These are phyloP conservation scores for Phytophthora sp. DNA, from an alignment of 352 stramenopile genomes.

Conservation along the genomic window DNA sequence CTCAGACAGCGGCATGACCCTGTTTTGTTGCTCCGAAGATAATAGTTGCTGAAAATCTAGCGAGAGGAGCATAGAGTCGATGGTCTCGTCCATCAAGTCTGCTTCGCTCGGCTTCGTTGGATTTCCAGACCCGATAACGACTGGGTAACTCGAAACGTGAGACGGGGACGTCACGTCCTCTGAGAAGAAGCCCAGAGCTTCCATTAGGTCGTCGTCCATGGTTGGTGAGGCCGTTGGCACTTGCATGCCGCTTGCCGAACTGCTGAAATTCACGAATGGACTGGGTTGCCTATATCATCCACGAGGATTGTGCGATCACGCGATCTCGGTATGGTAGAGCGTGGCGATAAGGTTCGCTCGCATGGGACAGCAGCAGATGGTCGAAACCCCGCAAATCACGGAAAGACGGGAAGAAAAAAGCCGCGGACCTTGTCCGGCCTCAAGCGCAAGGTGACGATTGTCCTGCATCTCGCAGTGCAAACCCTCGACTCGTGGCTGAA, in stretches of 20 bases:
- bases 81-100: slow-evolving; percentile 1
- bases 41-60: slow-evolving; percentile 29
- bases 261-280: slow-evolving; percentile 27
- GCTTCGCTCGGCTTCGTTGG: not conserved
- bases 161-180: slow-evolving; percentile 9
- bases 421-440: not conserved
- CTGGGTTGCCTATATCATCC: slow-evolving; percentile 12
- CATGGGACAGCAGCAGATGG: slow-evolving; percentile 16
- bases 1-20: not conserved
- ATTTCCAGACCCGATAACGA: not conserved
- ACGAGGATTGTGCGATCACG: slow-evolving; percentile 9
- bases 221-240: not conserved
- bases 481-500: no score
- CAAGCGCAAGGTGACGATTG: not conserved
- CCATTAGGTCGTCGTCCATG: slow-evolving; percentile 32
- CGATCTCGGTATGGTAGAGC: slow-evolving; percentile 17
- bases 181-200: slow-evolving; percentile 34
- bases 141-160: slow-evolving; percentile 10
- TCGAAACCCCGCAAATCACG: slow-evolving; percentile 10
- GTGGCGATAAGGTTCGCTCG: slow-evolving; percentile 11
- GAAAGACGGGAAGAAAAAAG: not conserved
- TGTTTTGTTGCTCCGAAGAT: slow-evolving; percentile 7
- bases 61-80: slow-evolving; percentile 31
- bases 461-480: no score
- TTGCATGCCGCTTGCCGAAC: slow-evolving; percentile 3